phyloP scores from a whole-genome alignment of 768 basidiomycete species.

The Pholiota conissans region DNA sequence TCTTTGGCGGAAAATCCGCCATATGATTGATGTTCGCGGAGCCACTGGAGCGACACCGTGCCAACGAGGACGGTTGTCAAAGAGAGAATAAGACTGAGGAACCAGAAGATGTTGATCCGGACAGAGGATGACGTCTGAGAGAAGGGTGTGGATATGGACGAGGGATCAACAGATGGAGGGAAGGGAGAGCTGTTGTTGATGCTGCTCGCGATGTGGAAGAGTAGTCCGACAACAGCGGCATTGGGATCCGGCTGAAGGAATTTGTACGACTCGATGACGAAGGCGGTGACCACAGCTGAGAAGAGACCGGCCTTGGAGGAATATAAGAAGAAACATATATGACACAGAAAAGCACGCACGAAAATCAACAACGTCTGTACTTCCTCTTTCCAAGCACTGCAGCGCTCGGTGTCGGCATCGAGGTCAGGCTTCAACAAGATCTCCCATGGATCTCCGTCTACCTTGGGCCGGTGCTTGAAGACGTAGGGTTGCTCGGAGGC shows the following conservation, averaged over 20 bases:
- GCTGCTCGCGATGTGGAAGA: neutral
- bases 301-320: conserved; percentile 2
- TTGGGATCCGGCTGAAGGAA: conserved; percentile 1
- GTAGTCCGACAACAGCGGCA: neutral
- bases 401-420: conserved; percentile 6
- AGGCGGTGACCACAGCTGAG: neutral
- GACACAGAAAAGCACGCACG: conserved; percentile 10
- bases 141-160: neutral
- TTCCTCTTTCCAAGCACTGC: conserved; percentile 17
- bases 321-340: neutral
- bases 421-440: neutral
- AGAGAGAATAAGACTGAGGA: conserved; percentile 8
- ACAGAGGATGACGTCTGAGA: neutral
- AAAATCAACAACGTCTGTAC: conserved; percentile 20
- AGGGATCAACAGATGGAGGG: neutral
- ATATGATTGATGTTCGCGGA: conserved; percentile 15
- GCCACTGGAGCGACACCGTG: conserved; percentile 13
- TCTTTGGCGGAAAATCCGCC: conserved; percentile 5
- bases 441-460: conserved; percentile 10
- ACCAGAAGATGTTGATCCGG: conserved; percentile 9
- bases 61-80: conserved; percentile 7
- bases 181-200: neutral
- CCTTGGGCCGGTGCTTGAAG: neutral
- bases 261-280: conserved; percentile 5
- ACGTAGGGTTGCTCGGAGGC: no score